Evolutionary conservation across 2,329 filamentous ascomycete species (phyloP).

Genomic region (Sodiomyces alkalinus): DNA sequence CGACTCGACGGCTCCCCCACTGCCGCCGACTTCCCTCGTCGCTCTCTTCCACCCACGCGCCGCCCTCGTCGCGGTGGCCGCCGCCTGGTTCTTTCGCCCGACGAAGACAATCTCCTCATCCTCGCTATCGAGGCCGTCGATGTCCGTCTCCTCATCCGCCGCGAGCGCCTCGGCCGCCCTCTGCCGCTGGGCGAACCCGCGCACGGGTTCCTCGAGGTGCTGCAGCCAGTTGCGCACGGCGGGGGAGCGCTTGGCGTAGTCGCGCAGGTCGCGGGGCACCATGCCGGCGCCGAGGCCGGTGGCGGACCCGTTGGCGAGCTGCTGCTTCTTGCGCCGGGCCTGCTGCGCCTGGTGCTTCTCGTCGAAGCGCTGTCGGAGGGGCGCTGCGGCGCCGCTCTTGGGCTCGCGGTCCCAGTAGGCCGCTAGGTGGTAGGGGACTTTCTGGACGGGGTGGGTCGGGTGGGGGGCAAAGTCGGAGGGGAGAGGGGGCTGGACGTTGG

Average conservation of each 20-base stretch:
- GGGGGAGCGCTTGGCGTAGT: conserved; percentile 64
- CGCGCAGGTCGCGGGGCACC: conserved; percentile 67
- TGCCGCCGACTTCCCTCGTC: conserved; percentile 35
- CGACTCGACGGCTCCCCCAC: conserved; percentile 44
- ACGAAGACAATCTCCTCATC: conserved; percentile 92
- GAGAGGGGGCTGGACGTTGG: conserved; percentile 68
- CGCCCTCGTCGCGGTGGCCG: conserved; percentile 18
- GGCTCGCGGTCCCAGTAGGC: conserved; percentile 55
- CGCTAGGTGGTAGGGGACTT: conserved; percentile 80
- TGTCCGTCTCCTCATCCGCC: conserved; percentile 27
- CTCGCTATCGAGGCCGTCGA: conserved; percentile 26
- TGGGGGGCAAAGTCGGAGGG: conserved; percentile 70
- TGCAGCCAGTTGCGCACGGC: conserved; percentile 69
- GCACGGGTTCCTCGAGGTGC: conserved; percentile 70
- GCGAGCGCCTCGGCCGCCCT: conserved; percentile 11
- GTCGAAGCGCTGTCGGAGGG: conserved; percentile 33
- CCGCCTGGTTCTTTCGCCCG: conserved; percentile 50
- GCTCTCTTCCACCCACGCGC: conserved; percentile 28
- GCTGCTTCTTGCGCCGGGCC: conserved; percentile 29
- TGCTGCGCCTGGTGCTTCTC: conserved; percentile 24
- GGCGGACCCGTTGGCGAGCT: conserved; percentile 22
- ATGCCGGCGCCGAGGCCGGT: conserved; percentile 32
- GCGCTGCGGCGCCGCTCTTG: conserved; percentile 16
- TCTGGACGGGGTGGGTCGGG: conserved; percentile 64
- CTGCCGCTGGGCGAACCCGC: conserved; percentile 53